phyloP scores from a whole-genome alignment of 2,329 filamentous ascomycete species.

The Colletotrichum coccodes region DNA sequence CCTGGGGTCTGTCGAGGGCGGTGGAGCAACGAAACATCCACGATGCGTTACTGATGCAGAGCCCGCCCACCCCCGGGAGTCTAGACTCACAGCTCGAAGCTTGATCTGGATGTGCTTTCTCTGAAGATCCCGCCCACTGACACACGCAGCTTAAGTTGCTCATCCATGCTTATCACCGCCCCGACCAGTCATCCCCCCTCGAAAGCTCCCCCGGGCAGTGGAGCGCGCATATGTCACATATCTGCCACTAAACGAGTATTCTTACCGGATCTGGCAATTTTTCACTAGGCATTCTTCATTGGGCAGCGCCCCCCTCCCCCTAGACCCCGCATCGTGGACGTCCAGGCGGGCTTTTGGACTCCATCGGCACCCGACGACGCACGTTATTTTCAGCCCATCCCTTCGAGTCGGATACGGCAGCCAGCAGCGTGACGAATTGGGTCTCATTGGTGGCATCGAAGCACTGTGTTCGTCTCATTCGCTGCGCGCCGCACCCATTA shows the following conservation, averaged over 20 bases:
- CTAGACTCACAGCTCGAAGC: neutral
- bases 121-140: neutral
- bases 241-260: neutral
- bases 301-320: neutral
- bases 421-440: neutral
- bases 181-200: neutral
- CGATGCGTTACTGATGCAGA: neutral
- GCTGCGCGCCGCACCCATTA: neutral
- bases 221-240: neutral
- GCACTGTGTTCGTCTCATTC: slow-evolving; percentile 20
- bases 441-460: neutral
- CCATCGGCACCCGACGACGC: neutral
- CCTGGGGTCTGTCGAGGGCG: neutral
- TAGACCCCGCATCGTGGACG: neutral
- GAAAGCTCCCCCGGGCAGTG: neutral
- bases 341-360: neutral
- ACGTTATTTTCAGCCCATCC: neutral
- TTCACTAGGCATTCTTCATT: slow-evolving; percentile 8
- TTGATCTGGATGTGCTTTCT: neutral
- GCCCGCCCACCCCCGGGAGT: neutral
- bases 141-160: neutral
- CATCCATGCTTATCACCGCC: slow-evolving; percentile 3
- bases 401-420: too few species aligned
- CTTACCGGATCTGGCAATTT: slow-evolving; percentile 10
- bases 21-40: slow-evolving; percentile 1